A percentile compares a stretch with the other conserved stretches of the same genome.
Conservation (phyloP, 2,329 filamentous ascomycete genomes). For the Dactylellina drechsleri region DNA sequence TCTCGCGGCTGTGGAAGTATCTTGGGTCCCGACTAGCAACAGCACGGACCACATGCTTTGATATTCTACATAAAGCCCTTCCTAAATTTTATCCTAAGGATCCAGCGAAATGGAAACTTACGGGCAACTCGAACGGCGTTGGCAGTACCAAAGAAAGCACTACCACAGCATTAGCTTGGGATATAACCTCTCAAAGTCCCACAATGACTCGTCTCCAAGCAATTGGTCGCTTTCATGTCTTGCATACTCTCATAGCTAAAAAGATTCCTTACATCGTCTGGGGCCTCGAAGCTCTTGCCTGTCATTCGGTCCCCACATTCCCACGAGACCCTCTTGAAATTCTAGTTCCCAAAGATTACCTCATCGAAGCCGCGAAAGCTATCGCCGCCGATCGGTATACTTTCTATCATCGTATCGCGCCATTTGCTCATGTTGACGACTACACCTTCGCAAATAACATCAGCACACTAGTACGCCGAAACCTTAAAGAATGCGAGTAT, state of each 20-base stretch:
- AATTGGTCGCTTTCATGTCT: conserved; percentile 13
- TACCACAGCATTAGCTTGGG: conserved; percentile 8
- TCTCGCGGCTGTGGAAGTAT: too few species aligned
- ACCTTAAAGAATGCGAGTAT: conserved; percentile 24
- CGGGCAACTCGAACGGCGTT: too few species aligned
- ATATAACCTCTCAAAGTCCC: conserved; percentile 4
- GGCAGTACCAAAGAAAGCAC: background rate
- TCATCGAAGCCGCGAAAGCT: conserved; percentile 10
- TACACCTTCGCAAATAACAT: conserved; percentile 32
- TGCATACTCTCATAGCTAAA: background rate
- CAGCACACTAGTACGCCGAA: conserved; percentile 15
- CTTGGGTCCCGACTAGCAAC: too few species aligned
- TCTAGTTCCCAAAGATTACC: conserved; percentile 26
- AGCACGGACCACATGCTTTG: too few species aligned
- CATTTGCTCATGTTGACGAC: conserved; percentile 22
- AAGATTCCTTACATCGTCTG: conserved; percentile 37
- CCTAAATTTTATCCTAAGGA: too few species aligned
- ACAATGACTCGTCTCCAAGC: conserved; percentile 25
- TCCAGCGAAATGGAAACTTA: too few species aligned
- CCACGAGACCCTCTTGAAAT: conserved; percentile 36
- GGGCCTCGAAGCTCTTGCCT: conserved; percentile 39
- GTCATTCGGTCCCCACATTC: conserved; percentile 26
- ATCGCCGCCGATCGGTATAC: conserved; percentile 15
- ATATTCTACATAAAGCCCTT: too few species aligned
- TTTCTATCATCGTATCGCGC: conserved; percentile 18